Percentiles rank a stretch among this genome's conserved stretches.
Evolutionary conservation across 1,139 yeast species (phyloP).

Genomic region (Suzukiozyma palmioleophila): DNA sequence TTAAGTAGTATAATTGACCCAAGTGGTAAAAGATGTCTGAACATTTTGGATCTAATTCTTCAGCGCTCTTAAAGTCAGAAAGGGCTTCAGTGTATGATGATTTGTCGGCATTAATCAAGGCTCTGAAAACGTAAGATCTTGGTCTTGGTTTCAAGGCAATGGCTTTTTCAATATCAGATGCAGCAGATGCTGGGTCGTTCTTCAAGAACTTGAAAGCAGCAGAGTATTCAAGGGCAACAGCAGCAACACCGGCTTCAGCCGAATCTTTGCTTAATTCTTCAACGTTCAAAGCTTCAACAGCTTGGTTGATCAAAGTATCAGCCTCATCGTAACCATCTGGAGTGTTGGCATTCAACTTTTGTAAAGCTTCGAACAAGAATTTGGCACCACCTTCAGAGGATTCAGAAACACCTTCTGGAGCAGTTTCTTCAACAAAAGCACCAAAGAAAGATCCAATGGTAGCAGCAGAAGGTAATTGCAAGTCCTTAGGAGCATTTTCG

Average conservation of each 20-base stretch:
- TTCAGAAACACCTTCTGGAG: constrained; percentile 49
- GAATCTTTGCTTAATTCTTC: constrained; percentile 31
- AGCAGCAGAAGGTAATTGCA: constrained; percentile 77
- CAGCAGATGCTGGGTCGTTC: constrained; percentile 63
- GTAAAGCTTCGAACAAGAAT: constrained; percentile 65
- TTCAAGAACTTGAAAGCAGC: constrained; percentile 84
- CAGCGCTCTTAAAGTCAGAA: constrained; percentile 70
- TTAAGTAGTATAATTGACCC: constrained; percentile 86
- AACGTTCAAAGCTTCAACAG: constrained; percentile 52
- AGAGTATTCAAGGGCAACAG: constrained; percentile 74
- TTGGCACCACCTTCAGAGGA: constrained; percentile 52
- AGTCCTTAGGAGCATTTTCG: constrained; percentile 52
- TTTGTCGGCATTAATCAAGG: constrained; percentile 80
- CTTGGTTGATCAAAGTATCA: constrained; percentile 62
- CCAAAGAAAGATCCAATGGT: constrained; percentile 84
- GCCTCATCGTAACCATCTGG: constrained; percentile 73
- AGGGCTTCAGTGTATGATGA: constrained; percentile 59
- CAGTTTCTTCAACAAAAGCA: constrained; percentile 50
- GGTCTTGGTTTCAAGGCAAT: constrained; percentile 70
- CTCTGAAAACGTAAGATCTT: constrained; percentile 79
- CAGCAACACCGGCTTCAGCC: constrained; percentile 47
- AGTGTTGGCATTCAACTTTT: constrained; percentile 58
- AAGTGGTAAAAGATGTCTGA: constrained; percentile 90
- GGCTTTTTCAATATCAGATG: constrained; percentile 57
- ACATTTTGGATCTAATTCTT: constrained; percentile 61